Percentiles rank a stretch among this genome's conserved stretches.
Conservation (phyloP, 495 filamentous ascomycete genomes). For the Tuber microsphaerosporum region DNA sequence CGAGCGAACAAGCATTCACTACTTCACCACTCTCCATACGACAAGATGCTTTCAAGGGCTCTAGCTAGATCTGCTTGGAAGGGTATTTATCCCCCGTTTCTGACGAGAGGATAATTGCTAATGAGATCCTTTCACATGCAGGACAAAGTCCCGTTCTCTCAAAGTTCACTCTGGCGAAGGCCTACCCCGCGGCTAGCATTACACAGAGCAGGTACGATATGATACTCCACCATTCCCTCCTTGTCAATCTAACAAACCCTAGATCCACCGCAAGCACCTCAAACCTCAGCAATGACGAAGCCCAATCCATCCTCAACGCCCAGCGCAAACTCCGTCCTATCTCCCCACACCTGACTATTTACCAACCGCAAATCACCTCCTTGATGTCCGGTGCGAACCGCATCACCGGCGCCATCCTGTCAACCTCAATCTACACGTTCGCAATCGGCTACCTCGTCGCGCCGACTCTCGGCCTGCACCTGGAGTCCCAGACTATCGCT, state of each 20-base stretch:
- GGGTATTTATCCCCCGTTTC: constrained; percentile 23
- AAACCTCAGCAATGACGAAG: constrained; percentile 45
- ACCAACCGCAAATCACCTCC: constrained; percentile 84
- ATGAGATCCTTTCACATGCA: neutral
- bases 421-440: constrained; percentile 74
- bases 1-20: neutral
- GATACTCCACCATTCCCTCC: neutral
- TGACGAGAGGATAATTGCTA: neutral
- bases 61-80: constrained; percentile 22
- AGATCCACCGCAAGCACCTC: constrained; percentile 28
- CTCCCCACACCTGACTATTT: constrained; percentile 82
- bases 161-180: neutral
- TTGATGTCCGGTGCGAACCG: constrained; percentile 65
- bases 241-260: constrained; percentile 3
- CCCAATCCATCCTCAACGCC: constrained; percentile 63
- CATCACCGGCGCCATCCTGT: constrained; percentile 67
- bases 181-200: constrained; percentile 10
- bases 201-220: constrained; percentile 20
- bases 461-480: constrained; percentile 73
- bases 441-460: constrained; percentile 73
- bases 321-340: constrained; percentile 83
- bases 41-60: constrained; percentile 28
- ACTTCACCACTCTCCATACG: neutral
- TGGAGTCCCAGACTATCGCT: constrained; percentile 72
- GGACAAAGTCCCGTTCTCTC: constrained; percentile 23